These are phyloP conservation scores for Calonectria pseudoturangicola DNA, from an alignment of 2,329 filamentous ascomycete genomes.

Conservation along the genomic window DNA sequence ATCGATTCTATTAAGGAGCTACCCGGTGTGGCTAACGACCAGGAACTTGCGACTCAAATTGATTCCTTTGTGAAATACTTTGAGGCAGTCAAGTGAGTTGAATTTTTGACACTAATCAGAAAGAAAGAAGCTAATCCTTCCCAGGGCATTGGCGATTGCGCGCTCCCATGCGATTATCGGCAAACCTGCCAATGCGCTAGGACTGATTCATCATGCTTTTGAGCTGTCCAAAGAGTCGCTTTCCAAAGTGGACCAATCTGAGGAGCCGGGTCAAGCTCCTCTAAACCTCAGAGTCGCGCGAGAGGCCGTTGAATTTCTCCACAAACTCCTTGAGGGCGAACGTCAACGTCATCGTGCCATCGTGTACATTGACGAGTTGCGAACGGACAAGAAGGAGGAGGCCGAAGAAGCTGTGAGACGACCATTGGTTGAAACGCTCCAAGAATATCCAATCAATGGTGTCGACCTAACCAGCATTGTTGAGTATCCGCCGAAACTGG, in stretches of 20 bases:
- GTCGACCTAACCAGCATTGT: slow-evolving; percentile 89
- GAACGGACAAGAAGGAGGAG: slow-evolving; percentile 68
- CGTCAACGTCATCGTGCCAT: slow-evolving; percentile 89
- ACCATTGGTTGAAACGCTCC: slow-evolving; percentile 84
- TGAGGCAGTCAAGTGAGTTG: slow-evolving; percentile 85
- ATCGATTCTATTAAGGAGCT: slow-evolving; percentile 92
- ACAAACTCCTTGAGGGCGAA: slow-evolving; percentile 79
- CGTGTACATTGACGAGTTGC: slow-evolving; percentile 85
- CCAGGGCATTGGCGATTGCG: slow-evolving; percentile 87
- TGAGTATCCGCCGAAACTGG: slow-evolving; percentile 88
- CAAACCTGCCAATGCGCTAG: slow-evolving; percentile 86
- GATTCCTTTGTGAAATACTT: slow-evolving; percentile 89
- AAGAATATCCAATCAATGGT: slow-evolving; percentile 82
- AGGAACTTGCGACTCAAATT: slow-evolving; percentile 84
- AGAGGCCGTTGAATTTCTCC: slow-evolving; percentile 75
- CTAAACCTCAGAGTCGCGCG: slow-evolving; percentile 81
- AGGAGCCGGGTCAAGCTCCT: slow-evolving; percentile 62
- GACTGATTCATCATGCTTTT: slow-evolving; percentile 84
- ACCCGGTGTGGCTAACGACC: slow-evolving; percentile 91
- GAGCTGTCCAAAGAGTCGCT: slow-evolving; percentile 76
- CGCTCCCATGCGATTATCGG: slow-evolving; percentile 87
- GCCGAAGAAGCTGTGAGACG: slow-evolving; percentile 46
- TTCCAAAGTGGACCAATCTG: slow-evolving; percentile 65
- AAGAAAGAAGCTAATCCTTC: slow-evolving; percentile 40
- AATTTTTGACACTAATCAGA: not conserved